These are phyloP conservation scores for Teratosphaeria zuluensis DNA, from an alignment of 2,329 filamentous ascomycete species.

Conservation along the genomic window DNA sequence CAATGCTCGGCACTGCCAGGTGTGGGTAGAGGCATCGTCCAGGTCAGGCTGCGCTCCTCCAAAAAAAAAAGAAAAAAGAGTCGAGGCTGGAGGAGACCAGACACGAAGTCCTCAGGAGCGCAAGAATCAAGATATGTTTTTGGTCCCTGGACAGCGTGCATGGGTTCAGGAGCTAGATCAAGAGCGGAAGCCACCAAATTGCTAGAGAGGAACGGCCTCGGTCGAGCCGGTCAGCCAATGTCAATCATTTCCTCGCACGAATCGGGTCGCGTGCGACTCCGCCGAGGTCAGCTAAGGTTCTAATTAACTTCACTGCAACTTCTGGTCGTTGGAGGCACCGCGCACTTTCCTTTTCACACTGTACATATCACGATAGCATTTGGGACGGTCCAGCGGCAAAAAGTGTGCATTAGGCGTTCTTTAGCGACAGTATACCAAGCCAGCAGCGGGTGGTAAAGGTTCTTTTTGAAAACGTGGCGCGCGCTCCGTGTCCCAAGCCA, in stretches of 20 bases:
- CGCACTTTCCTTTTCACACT: not conserved
- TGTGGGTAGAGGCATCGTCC: no score
- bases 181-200: not conserved
- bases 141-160: no score
- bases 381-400: not conserved
- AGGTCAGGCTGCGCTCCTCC: no score
- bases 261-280: not conserved
- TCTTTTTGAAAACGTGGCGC: not conserved
- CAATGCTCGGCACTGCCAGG: no score
- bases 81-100: no score
- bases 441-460: not conserved
- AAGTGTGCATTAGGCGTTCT: not conserved
- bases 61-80: no score
- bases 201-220: not conserved
- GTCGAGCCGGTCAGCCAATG: not conserved
- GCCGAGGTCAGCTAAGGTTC: not conserved
- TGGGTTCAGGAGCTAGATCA: no score
- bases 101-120: no score
- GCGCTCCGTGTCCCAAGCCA: not conserved
- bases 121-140: no score
- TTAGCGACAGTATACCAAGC: not conserved
- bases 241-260: not conserved
- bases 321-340: not conserved
- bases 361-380: not conserved
- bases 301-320: not conserved